Percentiles rank a stretch among this genome's conserved stretches.
Conservation (phyloP, 2,329 filamentous ascomycete species). For the Sclerotinia sclerotiorum region DNA sequence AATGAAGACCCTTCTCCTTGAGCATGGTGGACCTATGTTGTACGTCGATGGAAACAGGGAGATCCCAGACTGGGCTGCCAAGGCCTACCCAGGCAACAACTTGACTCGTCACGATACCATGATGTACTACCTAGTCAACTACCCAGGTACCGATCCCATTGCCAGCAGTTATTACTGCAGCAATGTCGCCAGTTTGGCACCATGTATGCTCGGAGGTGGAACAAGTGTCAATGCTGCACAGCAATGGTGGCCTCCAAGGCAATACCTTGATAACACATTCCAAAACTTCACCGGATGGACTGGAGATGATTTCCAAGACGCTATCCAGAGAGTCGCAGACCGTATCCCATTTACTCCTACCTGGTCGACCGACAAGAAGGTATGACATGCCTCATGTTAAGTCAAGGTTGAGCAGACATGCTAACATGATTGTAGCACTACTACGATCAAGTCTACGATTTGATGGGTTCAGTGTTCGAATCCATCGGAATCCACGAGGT, state of each 20-base stretch:
- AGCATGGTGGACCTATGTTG: conserved; percentile 13
- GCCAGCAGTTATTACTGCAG: conserved; percentile 3
- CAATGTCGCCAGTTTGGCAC: background rate
- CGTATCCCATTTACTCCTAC: background rate
- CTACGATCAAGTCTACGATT: conserved; percentile 7
- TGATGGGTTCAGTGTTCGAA: conserved; percentile 7
- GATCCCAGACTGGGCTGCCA: conserved; percentile 9
- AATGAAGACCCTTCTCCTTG: conserved; percentile 17
- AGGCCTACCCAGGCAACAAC: conserved; percentile 3
- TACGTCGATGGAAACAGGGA: conserved; percentile 12
- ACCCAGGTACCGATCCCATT: conserved; percentile 7
- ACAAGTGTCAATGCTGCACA: conserved; percentile 17
- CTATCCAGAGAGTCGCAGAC: conserved; percentile 12
- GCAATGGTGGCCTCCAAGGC: conserved; percentile 13
- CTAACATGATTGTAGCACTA: conserved; percentile 8
- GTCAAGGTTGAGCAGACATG: background rate
- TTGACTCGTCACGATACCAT: conserved; percentile 9
- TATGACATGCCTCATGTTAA: background rate
- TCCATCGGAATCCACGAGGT: background rate
- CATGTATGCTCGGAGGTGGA: conserved; percentile 20
- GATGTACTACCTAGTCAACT: background rate
- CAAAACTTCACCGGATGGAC: conserved; percentile 4
- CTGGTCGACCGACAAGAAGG: conserved; percentile 12
- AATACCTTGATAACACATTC: conserved; percentile 6
- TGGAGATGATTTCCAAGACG: background rate